These are phyloP conservation scores for Hapsidospora chrysogenum DNA, from an alignment of 495 filamentous ascomycete genomes.

Conservation along the genomic window DNA sequence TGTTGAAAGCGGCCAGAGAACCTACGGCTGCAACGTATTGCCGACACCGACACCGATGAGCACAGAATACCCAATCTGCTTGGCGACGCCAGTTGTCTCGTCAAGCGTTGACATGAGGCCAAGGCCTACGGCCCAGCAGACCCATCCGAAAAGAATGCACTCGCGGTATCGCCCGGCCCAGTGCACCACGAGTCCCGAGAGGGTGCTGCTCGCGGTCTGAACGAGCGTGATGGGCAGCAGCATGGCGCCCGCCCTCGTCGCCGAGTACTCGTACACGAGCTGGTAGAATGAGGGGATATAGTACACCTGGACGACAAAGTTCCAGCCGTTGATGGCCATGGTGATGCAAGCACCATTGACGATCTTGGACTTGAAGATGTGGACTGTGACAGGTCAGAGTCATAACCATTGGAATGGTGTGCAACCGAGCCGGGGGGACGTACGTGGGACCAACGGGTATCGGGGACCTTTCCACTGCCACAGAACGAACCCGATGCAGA, in stretches of 20 bases:
- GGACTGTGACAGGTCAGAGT: constrained; percentile 19
- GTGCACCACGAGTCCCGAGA: constrained; percentile 33
- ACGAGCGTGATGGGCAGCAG: constrained; percentile 34
- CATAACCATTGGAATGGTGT: neutral
- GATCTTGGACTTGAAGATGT: constrained; percentile 32
- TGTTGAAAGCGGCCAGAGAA: constrained; percentile 3
- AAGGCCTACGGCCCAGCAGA: constrained; percentile 33
- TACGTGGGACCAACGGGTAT: constrained; percentile 18
- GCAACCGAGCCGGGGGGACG: constrained; percentile 1
- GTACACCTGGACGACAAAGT: constrained; percentile 35
- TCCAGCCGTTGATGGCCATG: constrained; percentile 40
- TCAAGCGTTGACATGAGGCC: constrained; percentile 36
- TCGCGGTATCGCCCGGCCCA: constrained; percentile 37
- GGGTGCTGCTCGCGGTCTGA: constrained; percentile 32
- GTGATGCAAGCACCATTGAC: constrained; percentile 35
- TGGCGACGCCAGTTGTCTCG: constrained; percentile 27
- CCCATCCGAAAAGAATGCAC: constrained; percentile 33
- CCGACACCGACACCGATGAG: constrained; percentile 36
- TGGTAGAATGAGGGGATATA: constrained; percentile 41
- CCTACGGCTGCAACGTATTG: constrained; percentile 34
- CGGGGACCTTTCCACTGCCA: constrained; percentile 24
- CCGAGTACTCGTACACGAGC: constrained; percentile 33
- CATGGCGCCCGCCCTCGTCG: constrained; percentile 33
- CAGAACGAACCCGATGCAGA: constrained; percentile 26
- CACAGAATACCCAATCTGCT: constrained; percentile 35